phyloP scores from a whole-genome alignment of 1,284 basidiomycete species.

The Waitea zeae region DNA sequence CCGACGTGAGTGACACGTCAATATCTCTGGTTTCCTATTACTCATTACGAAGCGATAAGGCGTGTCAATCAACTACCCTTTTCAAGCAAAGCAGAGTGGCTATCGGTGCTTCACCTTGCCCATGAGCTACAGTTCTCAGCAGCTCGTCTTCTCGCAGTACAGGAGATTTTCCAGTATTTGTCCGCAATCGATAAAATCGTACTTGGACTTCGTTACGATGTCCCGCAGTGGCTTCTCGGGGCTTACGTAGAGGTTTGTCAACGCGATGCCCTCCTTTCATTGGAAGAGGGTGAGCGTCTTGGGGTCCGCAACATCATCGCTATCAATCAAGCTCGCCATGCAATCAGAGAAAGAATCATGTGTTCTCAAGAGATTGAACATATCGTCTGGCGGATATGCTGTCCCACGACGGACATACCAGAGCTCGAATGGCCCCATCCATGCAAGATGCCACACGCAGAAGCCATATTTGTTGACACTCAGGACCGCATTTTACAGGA shows the following conservation, averaged over 20 bases:
- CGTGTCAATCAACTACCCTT: neutral
- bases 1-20: neutral
- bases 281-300: no score
- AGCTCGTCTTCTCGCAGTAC: constrained; percentile 7
- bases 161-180: constrained; percentile 3
- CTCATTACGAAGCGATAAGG: neutral
- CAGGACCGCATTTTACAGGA: no score
- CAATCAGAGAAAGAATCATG: no score
- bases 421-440: no score
- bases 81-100: constrained; percentile 7
- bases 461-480: no score
- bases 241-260: constrained; percentile 3
- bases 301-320: no score
- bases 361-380: no score
- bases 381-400: no score
- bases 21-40: neutral
- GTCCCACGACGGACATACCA: no score
- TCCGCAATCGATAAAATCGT: constrained; percentile 8
- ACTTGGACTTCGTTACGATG: constrained; percentile 6
- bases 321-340: no score
- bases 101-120: constrained; percentile 8
- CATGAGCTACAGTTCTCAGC: constrained; percentile 7
- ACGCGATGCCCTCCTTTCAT: no score
- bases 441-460: no score
- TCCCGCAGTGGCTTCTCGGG: constrained; percentile 4